Base-by-base conservation (phyloP, 306 rosid genomes). In the Oxytropis ochrocephala region DNA sequence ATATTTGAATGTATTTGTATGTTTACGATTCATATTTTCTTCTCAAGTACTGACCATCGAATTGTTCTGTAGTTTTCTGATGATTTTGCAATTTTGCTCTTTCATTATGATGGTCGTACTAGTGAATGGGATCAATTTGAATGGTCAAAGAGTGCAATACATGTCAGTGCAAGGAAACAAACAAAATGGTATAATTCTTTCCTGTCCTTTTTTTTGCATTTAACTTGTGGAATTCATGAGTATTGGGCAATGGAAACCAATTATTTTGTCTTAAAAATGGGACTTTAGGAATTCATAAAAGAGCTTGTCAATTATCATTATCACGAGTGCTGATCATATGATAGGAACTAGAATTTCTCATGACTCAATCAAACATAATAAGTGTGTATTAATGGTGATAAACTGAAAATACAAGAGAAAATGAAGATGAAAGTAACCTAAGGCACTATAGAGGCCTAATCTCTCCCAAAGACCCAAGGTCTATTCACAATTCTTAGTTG, bases 121-220 rank as follows among this genome's bases (percentile, higher is more conserved):
- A 91, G 85, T 73, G 97, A 89, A 74, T 95, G 99, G 99, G 97
- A 95, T 77, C 73, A 87, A 63, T 91, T 84, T 84, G 96, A 95
- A 78, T 95, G 99, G 99, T 95, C 99, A 69, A 94, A 59, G 87
- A 82, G 50, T 76, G 97, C 87, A 78, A 91, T 95, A 64, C 99
- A 95, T 84, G 81, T 95, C 46, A 89, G 89, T 60, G 87, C 80
- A 56, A 87, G 61, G 89, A 95, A 80, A 77, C 97, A 95, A 80
- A 88, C 99, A 4, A 78, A 73, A 72, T 50, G 80, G 78, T 44
- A 65, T 16, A 38, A 43, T 29, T 65, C 49, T 65, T 78, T 78
- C 75, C 65, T 71, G 69, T 78, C 10, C 24, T 19, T 43, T 5
- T 43, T 5, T 68, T 11, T 70, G 62, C 62, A 8, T 57, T 57